Evolutionary conservation across 1,284 basidiomycete species (phyloP).

Genomic region (Caloboletus firmus): DNA sequence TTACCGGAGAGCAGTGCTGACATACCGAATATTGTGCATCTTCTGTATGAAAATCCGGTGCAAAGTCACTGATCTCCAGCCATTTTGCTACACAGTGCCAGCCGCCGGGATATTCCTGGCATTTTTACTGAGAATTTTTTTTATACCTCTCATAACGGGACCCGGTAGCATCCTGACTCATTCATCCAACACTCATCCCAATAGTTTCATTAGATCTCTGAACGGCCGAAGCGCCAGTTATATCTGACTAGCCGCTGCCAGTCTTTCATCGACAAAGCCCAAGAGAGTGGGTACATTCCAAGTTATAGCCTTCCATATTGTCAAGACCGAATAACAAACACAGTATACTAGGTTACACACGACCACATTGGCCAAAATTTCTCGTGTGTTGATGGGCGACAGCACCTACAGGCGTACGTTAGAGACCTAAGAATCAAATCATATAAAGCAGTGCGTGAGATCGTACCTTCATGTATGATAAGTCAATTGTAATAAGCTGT

Average conservation of each 20-base stretch:
- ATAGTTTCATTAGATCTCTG: background rate
- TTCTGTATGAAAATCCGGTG: background rate
- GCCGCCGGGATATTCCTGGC: background rate
- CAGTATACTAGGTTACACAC: conserved; percentile 5
- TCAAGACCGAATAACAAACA: background rate
- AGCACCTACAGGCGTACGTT: background rate
- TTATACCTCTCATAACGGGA: background rate
- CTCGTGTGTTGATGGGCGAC: background rate
- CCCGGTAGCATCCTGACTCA: background rate
- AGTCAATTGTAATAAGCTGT: conserved; percentile 21
- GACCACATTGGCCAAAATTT: background rate
- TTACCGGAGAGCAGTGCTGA: background rate
- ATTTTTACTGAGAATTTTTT: background rate
- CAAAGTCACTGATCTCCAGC: background rate
- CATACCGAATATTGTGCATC: background rate
- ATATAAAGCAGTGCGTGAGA: background rate
- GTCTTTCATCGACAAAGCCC: background rate
- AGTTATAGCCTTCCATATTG: background rate
- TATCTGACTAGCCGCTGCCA: background rate
- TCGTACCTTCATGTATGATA: conserved; percentile 7
- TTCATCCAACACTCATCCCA: background rate
- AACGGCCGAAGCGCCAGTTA: background rate
- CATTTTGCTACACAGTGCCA: background rate
- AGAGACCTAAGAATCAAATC: background rate
- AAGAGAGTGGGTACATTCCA: conserved; percentile 12